Conservation (phyloP, 139 green algal genomes). For the Micromonas commoda region DNA sequence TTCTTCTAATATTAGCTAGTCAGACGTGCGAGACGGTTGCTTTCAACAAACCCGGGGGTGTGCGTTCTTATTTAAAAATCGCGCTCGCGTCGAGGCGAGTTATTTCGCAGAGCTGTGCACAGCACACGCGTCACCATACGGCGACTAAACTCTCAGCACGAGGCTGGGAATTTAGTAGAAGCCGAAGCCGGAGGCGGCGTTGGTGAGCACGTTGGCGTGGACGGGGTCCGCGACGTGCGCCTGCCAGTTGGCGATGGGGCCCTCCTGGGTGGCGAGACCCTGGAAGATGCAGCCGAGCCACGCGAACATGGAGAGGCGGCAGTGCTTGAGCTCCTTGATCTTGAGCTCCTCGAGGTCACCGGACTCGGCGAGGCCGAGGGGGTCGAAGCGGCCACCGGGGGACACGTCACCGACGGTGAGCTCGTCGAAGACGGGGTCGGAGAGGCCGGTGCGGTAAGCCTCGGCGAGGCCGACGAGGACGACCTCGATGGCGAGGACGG, state of each 20-base stretch:
- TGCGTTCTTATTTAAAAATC: no score
- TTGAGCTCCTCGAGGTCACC: constrained; percentile 36
- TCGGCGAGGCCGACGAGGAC: constrained; percentile 26
- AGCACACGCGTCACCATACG: no score
- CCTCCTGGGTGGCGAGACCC: constrained; percentile 38
- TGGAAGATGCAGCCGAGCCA: constrained; percentile 44
- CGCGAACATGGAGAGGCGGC: constrained; percentile 42
- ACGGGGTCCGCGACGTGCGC: constrained; percentile 29
- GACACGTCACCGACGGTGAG: constrained; percentile 26
- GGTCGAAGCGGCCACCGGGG: constrained; percentile 30
- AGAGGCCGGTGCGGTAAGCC: constrained; percentile 33
- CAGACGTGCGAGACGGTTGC: no score
- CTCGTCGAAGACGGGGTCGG: constrained; percentile 15
- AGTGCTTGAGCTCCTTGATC: constrained; percentile 44
- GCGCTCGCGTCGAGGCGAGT: no score
- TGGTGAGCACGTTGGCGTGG: constrained; percentile 30
- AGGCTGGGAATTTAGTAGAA: constrained; percentile 23
- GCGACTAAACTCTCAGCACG: not conserved
- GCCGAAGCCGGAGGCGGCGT: constrained; percentile 24
- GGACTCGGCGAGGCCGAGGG: constrained; percentile 19
- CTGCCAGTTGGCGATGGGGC: constrained; percentile 35
- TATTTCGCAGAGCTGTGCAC: no score
- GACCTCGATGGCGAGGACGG: constrained; percentile 26
- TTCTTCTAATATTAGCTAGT: no score
- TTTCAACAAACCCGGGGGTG: not conserved